Evolutionary conservation across 306 rosid genomes (phyloP).

Genomic region (Ziziphus jujuba): DNA sequence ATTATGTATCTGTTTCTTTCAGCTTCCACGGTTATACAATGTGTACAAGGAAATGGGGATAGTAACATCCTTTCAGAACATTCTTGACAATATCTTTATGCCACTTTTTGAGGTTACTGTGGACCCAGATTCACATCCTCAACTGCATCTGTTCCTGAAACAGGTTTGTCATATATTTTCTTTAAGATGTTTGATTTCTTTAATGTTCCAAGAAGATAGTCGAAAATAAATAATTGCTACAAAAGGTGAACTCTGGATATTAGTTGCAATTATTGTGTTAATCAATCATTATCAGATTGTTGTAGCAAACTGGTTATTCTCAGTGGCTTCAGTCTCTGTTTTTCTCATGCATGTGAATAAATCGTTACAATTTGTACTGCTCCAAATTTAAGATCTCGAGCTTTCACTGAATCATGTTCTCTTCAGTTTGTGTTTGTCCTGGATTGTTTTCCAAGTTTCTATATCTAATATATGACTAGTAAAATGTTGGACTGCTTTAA

Average conservation of each 20-base stretch:
- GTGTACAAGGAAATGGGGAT: conserved; percentile 97
- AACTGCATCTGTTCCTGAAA: conserved; percentile 90
- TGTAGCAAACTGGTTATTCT: not conserved
- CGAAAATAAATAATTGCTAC: not conserved
- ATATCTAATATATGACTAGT: not conserved
- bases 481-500: conserved; percentile 7
- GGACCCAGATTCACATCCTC: conserved; percentile 98
- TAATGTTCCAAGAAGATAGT: not conserved
- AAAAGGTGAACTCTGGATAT: not conserved
- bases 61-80: conserved; percentile 93
- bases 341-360: not conserved
- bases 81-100: conserved; percentile 94
- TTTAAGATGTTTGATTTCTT: not conserved
- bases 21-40: conserved; percentile 93
- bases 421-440: conserved; percentile 9
- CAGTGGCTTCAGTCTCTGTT: not conserved
- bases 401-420: conserved; percentile 9
- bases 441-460: not conserved
- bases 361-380: not conserved
- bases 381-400: not conserved
- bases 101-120: conserved; percentile 95
- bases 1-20: conserved; percentile 32
- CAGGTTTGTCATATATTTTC: conserved; percentile 49
- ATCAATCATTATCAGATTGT: not conserved
- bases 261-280: not conserved